Base-by-base conservation (phyloP, 305 asterid species). In the Rubia tinctorum region DNA sequence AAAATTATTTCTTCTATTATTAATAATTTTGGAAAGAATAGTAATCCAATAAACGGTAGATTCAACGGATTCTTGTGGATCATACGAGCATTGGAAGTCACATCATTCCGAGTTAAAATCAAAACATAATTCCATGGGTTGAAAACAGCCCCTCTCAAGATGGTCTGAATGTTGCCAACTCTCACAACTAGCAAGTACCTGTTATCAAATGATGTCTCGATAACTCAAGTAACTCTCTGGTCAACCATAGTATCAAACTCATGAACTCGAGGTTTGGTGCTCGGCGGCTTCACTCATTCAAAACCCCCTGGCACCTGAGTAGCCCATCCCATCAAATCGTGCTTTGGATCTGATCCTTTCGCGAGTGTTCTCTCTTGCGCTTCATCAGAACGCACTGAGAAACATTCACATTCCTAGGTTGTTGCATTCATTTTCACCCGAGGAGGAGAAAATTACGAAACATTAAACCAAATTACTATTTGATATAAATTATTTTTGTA, bases 171-270 rank as follows among this genome's bases (percentile, higher is more conserved):
- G 83, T 88, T 85, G 30, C 97, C 97, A 42, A 92, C 86, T 78
- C 85, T 85, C 72, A 95, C 92, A 69, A 83, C 77, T 3, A 95
- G 88, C 80, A 95, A 72, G 77, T 83, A 95, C 51, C 98, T 98
- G 14, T 95, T 92, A 78, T 95, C 96, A 77, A 94, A 92, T n/a
- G 96, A 75, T 68, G 97, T 89, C 82, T 90, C 97, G 30, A 94
- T 82, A n/a, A 90, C 88, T 72, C 97, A 98, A 20, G 86, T 86
- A 49, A 90, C 96, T 22, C 87, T 68, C 85, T 90, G 94, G 34
- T 98, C 98, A 30, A 92, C 85, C 83, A 86, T 73, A 49, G 42
- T 74, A 74, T 84, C 86, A 45, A 23, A 30, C 8, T 76, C 68
- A 0, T 79, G 84, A 30, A 39, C 77, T 66, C 74, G 67, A 79